Evolutionary conservation across 495 filamentous ascomycete genomes (phyloP), one percentile per base, ranked within the genome.

Genomic region (Podospora comata): DNA sequence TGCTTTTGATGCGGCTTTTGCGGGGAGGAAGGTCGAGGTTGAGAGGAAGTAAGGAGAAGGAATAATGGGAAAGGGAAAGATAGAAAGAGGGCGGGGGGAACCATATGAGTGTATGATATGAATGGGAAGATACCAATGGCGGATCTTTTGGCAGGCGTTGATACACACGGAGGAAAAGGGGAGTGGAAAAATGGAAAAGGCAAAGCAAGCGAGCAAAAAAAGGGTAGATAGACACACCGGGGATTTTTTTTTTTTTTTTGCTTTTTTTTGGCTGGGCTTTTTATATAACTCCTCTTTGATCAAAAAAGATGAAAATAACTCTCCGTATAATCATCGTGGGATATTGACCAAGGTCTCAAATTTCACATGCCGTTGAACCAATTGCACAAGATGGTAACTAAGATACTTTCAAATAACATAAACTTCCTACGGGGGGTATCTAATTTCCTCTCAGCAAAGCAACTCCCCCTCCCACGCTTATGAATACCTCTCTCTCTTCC

Each of bases 1-100:
- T 2, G 81, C 84, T 9, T 87, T 87, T 65, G 85, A 87, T 48
- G 54, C 61, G 30, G 73, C 73, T 4, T 75, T 77, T 48, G 26
- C 59, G 20, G 59, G 59, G 39, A 64, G 53, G 64, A 64, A 67
- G 19, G 19, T 67, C 59, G 66, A 56, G 39, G 15, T 48, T 5
- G 5, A 19, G 19, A 20, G 3, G 4, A 6, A 4, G 7, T 39
- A 23, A 11, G 16, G 30, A 18, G 5, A 32, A 23, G 2, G 26
- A 28, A 62, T 32, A 68, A 54, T 26, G 44, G 54, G 26, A 48
- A 48, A 54, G 15, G 30, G 53, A 44, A 3, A 11, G 9, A 30
- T 20, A 56, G n/a, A 27, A 67, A 20, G 20, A 55, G 59, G 23
- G 32, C 23, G 30, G 30, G 30, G 30, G 30, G 30, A 32, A 32